Conservation (phyloP, 2,329 filamentous ascomycete species). For the Nectriaceae sp. region DNA sequence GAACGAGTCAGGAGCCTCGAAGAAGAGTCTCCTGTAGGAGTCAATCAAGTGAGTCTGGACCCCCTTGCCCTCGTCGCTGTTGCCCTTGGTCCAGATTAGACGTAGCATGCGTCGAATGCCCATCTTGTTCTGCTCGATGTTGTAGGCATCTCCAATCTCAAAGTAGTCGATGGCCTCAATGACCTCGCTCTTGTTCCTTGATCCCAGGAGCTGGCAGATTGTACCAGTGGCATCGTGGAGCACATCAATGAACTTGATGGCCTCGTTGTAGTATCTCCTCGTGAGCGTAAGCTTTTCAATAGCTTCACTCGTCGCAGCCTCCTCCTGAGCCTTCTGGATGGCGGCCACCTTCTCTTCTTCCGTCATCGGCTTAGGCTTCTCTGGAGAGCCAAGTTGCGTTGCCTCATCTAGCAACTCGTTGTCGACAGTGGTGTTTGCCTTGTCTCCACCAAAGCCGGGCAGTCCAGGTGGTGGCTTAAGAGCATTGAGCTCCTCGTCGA, state of each 20-base stretch:
- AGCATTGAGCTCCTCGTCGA: slow-evolving; percentile 79
- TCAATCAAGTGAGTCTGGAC: slow-evolving; percentile 97
- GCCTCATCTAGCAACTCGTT: slow-evolving; percentile 82
- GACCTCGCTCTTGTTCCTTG: slow-evolving; percentile 96
- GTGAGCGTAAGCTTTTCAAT: slow-evolving; percentile 87
- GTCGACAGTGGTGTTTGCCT: slow-evolving; percentile 71
- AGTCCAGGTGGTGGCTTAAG: slow-evolving; percentile 81
- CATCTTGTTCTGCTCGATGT: slow-evolving; percentile 87
- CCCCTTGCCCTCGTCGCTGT: slow-evolving; percentile 97
- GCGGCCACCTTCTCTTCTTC: slow-evolving; percentile 76
- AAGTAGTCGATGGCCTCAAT: slow-evolving; percentile 99
- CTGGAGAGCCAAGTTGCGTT: slow-evolving; percentile 73
- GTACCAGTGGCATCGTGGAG: slow-evolving; percentile 79
- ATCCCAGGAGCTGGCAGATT: slow-evolving; percentile 85
- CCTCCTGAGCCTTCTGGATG: slow-evolving; percentile 78
- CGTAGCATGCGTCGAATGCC: slow-evolving; percentile 95
- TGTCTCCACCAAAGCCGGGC: slow-evolving; percentile 57
- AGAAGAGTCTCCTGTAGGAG: slow-evolving; percentile 94
- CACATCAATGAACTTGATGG: slow-evolving; percentile 89
- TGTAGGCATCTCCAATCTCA: slow-evolving; percentile 92
- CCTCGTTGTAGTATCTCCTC: slow-evolving; percentile 89
- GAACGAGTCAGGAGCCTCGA: slow-evolving; percentile 89
- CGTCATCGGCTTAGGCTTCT: slow-evolving; percentile 68
- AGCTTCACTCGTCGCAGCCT: slow-evolving; percentile 85
- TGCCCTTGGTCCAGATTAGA: slow-evolving; percentile 98